Evolutionary conservation across 2,329 filamentous ascomycete species (phyloP).

Genomic region (Shiraia bambusicola): DNA sequence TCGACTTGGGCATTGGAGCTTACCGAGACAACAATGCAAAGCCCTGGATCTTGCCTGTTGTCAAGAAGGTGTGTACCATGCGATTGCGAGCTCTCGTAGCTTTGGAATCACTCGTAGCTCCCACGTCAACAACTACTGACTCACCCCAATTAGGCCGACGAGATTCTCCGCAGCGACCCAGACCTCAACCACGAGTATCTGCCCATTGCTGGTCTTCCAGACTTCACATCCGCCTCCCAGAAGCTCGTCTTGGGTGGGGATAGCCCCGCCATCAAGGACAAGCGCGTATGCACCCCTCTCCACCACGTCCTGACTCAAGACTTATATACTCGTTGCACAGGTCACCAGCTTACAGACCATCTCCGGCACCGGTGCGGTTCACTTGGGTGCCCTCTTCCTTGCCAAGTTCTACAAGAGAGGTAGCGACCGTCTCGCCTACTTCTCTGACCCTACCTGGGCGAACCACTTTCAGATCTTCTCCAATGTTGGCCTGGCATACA

Average conservation of each 20-base stretch:
- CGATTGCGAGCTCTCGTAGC: background rate
- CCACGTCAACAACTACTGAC: slow-evolving; percentile 15
- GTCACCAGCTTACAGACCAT: slow-evolving; percentile 86
- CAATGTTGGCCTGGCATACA: slow-evolving; percentile 78
- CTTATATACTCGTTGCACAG: slow-evolving; percentile 43
- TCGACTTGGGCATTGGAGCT: slow-evolving; percentile 92
- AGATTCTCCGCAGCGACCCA: slow-evolving; percentile 83
- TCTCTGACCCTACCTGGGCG: slow-evolving; percentile 95
- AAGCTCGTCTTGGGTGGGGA: slow-evolving; percentile 81
- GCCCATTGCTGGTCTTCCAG: slow-evolving; percentile 83
- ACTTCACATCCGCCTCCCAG: slow-evolving; percentile 86
- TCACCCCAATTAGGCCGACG: slow-evolving; percentile 70
- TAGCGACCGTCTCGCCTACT: slow-evolving; percentile 74
- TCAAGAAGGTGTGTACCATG: slow-evolving; percentile 74
- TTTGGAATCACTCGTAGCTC: too few relatives aligned
- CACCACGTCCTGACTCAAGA: slow-evolving; percentile 24
- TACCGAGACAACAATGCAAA: slow-evolving; percentile 95
- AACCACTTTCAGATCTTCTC: slow-evolving; percentile 99
- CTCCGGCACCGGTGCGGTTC: slow-evolving; percentile 93
- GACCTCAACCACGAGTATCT: slow-evolving; percentile 97
- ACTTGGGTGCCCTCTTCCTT: slow-evolving; percentile 91
- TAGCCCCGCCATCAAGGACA: slow-evolving; percentile 80
- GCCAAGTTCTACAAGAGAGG: slow-evolving; percentile 76
- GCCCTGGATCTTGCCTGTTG: slow-evolving; percentile 94
- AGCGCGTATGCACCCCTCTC: slow-evolving; percentile 59